Evolutionary conservation across 352 stramenopile genomes (phyloP), one percentile per base, ranked within the genome.

Genomic region (Pythium apleroticum): DNA sequence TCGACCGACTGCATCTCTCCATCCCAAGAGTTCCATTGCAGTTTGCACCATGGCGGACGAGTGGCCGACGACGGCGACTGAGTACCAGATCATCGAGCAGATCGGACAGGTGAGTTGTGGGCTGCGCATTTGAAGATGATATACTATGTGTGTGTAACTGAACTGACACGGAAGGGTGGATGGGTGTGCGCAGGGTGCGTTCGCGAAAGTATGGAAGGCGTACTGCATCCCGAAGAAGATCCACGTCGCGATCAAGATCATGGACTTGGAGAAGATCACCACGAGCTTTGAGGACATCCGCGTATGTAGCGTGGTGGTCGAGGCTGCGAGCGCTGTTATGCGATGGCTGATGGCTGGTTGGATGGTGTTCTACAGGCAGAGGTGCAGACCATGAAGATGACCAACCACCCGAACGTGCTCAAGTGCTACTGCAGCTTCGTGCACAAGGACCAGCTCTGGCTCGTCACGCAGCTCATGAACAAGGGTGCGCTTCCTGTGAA

Each of bases 381-480:
- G 69, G 97, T 99, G 54, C 95, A 98, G 75, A 98, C 96, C 22
- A 99, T 99, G 98, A 96, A 98, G 63, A 95, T 99, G 77, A 99
- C 93, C 43, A 97, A 97, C 68, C 97, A 99, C 78, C 88, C 93
- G 30, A 99, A 99, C 72, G 93, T 99, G 61, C 84, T 99, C 55
- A 93, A 97, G 54, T 99, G 96, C 74, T 98, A 99, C 81, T 97
- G 93, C 62, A 97, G 88, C 71, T 99, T 99, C 81, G 96, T 99
- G 53, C 82, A 98, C 75, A 96, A 96, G 58, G 91, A 98, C 57
- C 84, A 99, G 76, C 78, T 99, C 25, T 99, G 97, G 97, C 86
- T 99, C 15, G 96, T 99, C 12, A 99, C 97, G 72, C 97, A 98
- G 74, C 87, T 99, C 55, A 99, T 99, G 97, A 96, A 97, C 72